Evolutionary conservation across 352 stramenopile species (phyloP), one percentile per base, ranked within the genome.

Genomic region (Phytophthora quininea): DNA sequence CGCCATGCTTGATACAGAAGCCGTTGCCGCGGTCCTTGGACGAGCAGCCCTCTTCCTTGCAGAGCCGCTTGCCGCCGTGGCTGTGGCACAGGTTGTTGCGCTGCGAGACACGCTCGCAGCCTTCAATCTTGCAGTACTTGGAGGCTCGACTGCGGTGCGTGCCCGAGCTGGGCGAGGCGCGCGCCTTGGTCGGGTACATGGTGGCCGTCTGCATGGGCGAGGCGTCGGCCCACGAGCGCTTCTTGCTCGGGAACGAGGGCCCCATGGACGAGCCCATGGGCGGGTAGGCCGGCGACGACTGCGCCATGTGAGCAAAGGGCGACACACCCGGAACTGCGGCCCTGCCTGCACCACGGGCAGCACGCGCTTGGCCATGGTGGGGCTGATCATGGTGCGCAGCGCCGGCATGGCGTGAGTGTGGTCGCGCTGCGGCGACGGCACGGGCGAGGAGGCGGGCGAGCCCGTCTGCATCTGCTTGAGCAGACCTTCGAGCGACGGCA

Each of bases 71-170:
- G 58, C 86, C 86, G 38, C 86, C 86, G 66, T 95, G 86, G 60
- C 82, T 89, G 71, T 95, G 84, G 53, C 86, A 94, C 31, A 92
- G 62, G 56, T 91, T 91, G 79, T 94, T 94, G 52, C 86, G 84
- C 70, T 94, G 86, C 12, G 84, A 93, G 31, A 92, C 86, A 27
- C 86, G 86, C 65, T 91, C 76, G 48, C 86, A 94, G 37, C 77
- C 82, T 15, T 94, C 86, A 12, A 94, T 84, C 76, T 88, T 92
- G 76, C 86, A 94, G 69, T 92, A 94, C 71, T 94, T 94, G 60
- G 84, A 94, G n/a, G 85, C 81, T n/a, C 86, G 80, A 64, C 78
- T 91, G 29, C 86, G 78, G 64, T 88, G 70, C 3, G 69, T 69
- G 4, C 59, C 54, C 38, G 35, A 69, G 46, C 54, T 64, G 0